Base-by-base conservation (phyloP, 345 rosid species). In the Gossypium turneri region DNA sequence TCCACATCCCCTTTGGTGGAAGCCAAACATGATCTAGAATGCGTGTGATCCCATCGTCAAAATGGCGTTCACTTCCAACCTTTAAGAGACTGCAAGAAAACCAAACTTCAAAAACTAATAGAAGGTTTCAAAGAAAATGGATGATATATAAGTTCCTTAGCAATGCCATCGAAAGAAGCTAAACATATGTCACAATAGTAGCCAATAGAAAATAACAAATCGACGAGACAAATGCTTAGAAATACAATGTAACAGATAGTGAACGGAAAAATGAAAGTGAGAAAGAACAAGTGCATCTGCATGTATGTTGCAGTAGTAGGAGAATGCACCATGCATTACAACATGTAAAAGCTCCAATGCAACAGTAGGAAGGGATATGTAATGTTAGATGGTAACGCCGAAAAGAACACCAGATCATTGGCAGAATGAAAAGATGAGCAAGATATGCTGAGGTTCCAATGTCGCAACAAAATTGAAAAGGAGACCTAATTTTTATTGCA, bases 51-150 rank as follows among this genome's bases (percentile, higher is more conserved):
- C 83, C 85, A 78, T 61, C 56, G 78, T 76, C 74, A 83, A 67
- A 79, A 76, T 66, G 81, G 70, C 79, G 74, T 75, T 80, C 88
- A 77, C 87, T 84, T 75, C 87, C 88, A 82, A 85, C 88, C 79
- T 84, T 88, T 74, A 85, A 83, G 66, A 90, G 75, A 82, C 97
- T 92, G 90, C 88, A 66, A 86, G 77, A 84, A 81, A 77, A 85
- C 67, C 75, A 70, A 87, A 85, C 77, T 79, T 86, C 52, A 72
- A 15, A 72, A 41, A 38, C 20, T 19, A 17, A 47, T 47, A 53
- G 16, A 73, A 47, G 55, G 41, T 7, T 38, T 9, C 52, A 57
- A 34, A 69, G 19, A 73, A 65, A 73, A 77, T 7, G 53, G 51
- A 76, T 50, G 27, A 58, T 13, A 44, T 17, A 66, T 34, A 41